Percentiles rank a stretch among this genome's conserved stretches.
Evolutionary conservation across 2,329 filamentous ascomycete genomes (phyloP).

Genomic region (Arachnopeziza araneosa): DNA sequence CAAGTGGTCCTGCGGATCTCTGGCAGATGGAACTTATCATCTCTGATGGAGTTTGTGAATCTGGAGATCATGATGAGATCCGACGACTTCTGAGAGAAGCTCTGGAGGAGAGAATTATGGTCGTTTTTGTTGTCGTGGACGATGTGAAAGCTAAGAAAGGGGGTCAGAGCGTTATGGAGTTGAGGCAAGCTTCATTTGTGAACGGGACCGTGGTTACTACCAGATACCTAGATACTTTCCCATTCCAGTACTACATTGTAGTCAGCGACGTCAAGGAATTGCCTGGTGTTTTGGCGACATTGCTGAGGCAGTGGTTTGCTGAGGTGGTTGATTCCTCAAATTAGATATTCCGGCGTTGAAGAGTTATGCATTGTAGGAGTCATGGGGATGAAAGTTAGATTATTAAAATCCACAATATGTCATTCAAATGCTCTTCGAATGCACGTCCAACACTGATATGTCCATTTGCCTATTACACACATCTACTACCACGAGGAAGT

Average conservation of each 20-base stretch:
- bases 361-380: no score
- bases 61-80: constrained; percentile 73
- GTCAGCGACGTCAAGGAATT: constrained; percentile 89
- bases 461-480: no score
- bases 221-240: constrained; percentile 91
- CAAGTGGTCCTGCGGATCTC: constrained; percentile 57
- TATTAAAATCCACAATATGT: no score
- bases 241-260: constrained; percentile 94
- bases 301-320: constrained; percentile 94
- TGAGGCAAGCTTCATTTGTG: constrained; percentile 81
- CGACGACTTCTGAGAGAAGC: constrained; percentile 78
- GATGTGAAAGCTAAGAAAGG: constrained; percentile 45
- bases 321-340: constrained; percentile 42
- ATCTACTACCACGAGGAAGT: no score
- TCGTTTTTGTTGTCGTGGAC: constrained; percentile 97
- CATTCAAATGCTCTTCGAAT: no score
- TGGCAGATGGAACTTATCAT: constrained; percentile 96
- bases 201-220: constrained; percentile 68
- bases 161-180: constrained; percentile 71
- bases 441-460: no score
- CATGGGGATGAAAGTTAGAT: no score
- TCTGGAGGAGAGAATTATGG: constrained; percentile 91
- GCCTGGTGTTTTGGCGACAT: constrained; percentile 77
- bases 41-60: constrained; percentile 87
- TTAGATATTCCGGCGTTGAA: neutral